Conservation (phyloP, 2,329 filamentous ascomycete species). For the Tolypocladium cylindrosporum region DNA sequence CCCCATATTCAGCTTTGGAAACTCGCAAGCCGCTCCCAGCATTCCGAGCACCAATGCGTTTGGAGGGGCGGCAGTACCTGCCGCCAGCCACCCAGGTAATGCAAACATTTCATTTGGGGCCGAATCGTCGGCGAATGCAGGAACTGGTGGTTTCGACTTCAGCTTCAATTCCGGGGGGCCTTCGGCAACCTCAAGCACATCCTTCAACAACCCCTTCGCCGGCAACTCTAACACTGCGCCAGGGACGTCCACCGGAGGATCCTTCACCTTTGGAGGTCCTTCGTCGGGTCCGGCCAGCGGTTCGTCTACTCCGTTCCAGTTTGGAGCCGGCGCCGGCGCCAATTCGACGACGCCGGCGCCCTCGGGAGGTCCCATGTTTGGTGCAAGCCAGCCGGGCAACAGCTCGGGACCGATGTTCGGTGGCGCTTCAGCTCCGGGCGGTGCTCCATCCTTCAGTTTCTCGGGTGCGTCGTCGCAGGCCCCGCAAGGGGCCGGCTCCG, state of each 20-base stretch:
- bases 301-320: conserved; percentile 23
- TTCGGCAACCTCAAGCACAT: conserved; percentile 11
- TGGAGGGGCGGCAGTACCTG: conserved; percentile 14
- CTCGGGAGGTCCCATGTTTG: conserved; percentile 13
- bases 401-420: conserved; percentile 20
- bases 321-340: conserved; percentile 18
- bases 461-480: conserved; percentile 20
- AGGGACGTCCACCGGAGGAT: conserved; percentile 14
- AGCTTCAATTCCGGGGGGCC: conserved; percentile 7
- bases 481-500: conserved; percentile 16
- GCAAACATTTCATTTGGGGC: conserved; percentile 28
- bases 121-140: conserved; percentile 12
- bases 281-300: conserved; percentile 16
- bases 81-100: conserved; percentile 9
- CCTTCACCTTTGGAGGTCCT: conserved; percentile 28
- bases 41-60: conserved; percentile 29
- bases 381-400: conserved; percentile 13
- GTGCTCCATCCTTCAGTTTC: conserved; percentile 28
- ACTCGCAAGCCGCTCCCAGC: conserved; percentile 2
- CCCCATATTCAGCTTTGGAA: conserved; percentile 25
- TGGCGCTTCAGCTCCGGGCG: conserved; percentile 15
- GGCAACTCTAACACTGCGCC: conserved; percentile 12
- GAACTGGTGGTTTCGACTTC: conserved; percentile 21
- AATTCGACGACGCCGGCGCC: conserved; percentile 13
- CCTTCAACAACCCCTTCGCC: conserved; percentile 31